These are phyloP conservation scores for Candida albicans DNA, from an alignment of 1,139 yeast genomes.

Conservation along the genomic window DNA sequence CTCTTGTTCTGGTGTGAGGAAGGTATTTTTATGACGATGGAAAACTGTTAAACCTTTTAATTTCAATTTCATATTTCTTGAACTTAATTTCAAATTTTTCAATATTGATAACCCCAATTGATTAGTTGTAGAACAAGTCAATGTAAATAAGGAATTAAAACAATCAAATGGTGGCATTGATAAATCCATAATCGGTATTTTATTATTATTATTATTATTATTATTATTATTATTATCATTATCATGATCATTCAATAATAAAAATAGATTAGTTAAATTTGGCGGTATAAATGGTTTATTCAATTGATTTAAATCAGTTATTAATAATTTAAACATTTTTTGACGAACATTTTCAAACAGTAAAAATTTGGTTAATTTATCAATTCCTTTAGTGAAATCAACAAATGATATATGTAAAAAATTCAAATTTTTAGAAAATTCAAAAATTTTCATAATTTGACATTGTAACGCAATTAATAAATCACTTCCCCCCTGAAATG, in stretches of 20 bases:
- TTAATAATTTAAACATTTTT: constrained; percentile 34
- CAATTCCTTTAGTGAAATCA: constrained; percentile 29
- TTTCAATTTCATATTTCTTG: constrained; percentile 24
- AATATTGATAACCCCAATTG: constrained; percentile 35
- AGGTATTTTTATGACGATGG: constrained; percentile 33
- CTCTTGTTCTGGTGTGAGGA: neutral
- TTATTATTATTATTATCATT: too few relatives aligned
- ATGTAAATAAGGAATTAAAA: constrained; percentile 27
- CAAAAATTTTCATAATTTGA: constrained; percentile 30
- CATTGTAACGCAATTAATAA: too few relatives aligned
- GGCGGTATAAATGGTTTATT: constrained; percentile 29
- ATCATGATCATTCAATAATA: constrained; percentile 36
- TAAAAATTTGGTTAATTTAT: constrained; percentile 27
- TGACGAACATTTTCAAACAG: constrained; percentile 27
- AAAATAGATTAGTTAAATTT: constrained; percentile 31
- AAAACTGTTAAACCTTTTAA: constrained; percentile 33
- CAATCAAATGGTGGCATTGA: constrained; percentile 20
- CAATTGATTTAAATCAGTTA: constrained; percentile 25
- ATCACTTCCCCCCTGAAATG: too few relatives aligned
- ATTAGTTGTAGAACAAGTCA: constrained; percentile 35
- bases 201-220: too few relatives aligned
- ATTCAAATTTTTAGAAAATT: constrained; percentile 26
- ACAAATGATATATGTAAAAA: constrained; percentile 38
- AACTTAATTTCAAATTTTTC: constrained; percentile 22
- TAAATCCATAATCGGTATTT: constrained; percentile 25